Evolutionary conservation across 1,284 basidiomycete species (phyloP).

Genomic region (Ceratobasidium papillatum): DNA sequence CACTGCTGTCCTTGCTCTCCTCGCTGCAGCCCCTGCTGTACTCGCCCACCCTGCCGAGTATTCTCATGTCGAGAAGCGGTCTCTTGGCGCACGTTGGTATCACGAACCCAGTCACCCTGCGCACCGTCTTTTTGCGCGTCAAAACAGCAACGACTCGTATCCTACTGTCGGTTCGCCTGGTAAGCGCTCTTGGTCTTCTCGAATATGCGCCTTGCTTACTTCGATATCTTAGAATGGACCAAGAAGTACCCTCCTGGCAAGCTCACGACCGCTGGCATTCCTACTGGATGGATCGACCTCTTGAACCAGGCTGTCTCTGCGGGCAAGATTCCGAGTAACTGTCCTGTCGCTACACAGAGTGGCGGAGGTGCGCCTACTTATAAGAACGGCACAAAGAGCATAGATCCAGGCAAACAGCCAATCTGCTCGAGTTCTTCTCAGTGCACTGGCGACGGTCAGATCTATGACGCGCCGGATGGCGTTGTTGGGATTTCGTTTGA

Average conservation of each 20-base stretch:
- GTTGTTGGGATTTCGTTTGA: slow-evolving; percentile 66
- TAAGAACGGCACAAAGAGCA: slow-evolving; percentile 65
- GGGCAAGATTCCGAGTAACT: slow-evolving; percentile 71
- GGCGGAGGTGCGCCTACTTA: slow-evolving; percentile 58
- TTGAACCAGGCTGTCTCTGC: slow-evolving; percentile 68
- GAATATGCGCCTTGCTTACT: not conserved
- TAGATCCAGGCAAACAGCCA: slow-evolving; percentile 55
- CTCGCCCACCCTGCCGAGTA: slow-evolving; percentile 44
- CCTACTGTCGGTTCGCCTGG: slow-evolving; percentile 66
- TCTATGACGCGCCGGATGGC: slow-evolving; percentile 76
- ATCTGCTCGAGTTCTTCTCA: slow-evolving; percentile 73
- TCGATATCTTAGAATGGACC: slow-evolving; percentile 32
- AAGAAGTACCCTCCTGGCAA: slow-evolving; percentile 51
- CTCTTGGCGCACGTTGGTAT: slow-evolving; percentile 61
- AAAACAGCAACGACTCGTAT: slow-evolving; percentile 62
- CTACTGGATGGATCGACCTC: slow-evolving; percentile 72
- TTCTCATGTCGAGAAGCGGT: slow-evolving; percentile 36
- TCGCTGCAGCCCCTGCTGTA: slow-evolving; percentile 50
- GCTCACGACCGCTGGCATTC: slow-evolving; percentile 58
- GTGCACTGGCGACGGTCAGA: slow-evolving; percentile 65
- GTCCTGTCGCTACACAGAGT: slow-evolving; percentile 61
- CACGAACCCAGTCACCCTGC: slow-evolving; percentile 57
- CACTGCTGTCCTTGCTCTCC: slow-evolving; percentile 51
- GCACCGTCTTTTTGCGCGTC: slow-evolving; percentile 60
- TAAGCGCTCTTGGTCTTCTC: slow-evolving; percentile 49